Evolutionary conservation across 257 asterid species (phyloP).

Genomic region (Capsicum pubescens): DNA sequence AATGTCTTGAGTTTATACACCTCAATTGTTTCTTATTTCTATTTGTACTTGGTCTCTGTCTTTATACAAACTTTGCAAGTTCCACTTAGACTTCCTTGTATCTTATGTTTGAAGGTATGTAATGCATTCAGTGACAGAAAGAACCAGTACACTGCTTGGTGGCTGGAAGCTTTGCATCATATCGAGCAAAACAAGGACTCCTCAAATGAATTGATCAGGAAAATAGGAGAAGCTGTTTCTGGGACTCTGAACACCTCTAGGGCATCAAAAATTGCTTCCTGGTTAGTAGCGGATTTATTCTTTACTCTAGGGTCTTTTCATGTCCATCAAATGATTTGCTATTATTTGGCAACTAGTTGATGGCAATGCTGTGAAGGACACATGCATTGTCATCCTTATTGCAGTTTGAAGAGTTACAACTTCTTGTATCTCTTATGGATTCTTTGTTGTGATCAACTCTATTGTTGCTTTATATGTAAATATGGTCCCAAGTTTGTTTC

Average conservation of each 20-base stretch:
- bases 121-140: slow-evolving; percentile 57
- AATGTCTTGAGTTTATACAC: slow-evolving; percentile 8
- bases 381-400: neutral
- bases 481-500: neutral
- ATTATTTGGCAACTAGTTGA: neutral
- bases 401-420: neutral
- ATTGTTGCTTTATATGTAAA: neutral
- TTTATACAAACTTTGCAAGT: slow-evolving; percentile 17
- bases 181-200: slow-evolving; percentile 75
- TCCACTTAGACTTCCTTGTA: slow-evolving; percentile 26
- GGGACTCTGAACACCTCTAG: slow-evolving; percentile 56
- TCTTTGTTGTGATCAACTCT: neutral
- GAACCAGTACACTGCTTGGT: slow-evolving; percentile 69
- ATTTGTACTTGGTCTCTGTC: neutral
- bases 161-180: slow-evolving; percentile 87
- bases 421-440: neutral
- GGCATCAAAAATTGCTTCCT: slow-evolving; percentile 66
- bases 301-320: slow-evolving; percentile 7
- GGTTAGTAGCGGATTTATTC: slow-evolving; percentile 57
- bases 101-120: slow-evolving; percentile 58
- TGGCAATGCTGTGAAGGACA: slow-evolving; percentile 13
- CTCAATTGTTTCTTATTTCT: neutral
- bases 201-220: slow-evolving; percentile 62
- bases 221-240: slow-evolving; percentile 81
- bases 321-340: neutral